These are phyloP conservation scores for Phytophthora macrochlamydospora DNA, from an alignment of 352 stramenopile species.

Conservation along the genomic window DNA sequence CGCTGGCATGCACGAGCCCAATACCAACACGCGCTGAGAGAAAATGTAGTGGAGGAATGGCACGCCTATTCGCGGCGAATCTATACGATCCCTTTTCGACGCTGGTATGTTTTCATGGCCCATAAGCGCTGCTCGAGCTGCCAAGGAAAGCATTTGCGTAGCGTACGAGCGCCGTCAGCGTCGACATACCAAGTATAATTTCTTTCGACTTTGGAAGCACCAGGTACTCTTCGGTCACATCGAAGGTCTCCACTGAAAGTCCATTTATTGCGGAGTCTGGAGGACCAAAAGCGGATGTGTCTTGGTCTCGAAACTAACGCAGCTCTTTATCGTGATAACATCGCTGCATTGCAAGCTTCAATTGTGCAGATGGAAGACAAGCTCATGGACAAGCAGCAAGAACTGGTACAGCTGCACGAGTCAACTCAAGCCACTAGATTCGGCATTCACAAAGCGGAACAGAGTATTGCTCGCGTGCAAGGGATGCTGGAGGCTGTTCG, in stretches of 20 bases:
- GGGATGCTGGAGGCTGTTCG: conserved; percentile 75
- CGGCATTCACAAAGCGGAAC: conserved; percentile 70
- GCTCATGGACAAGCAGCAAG: conserved; percentile 67
- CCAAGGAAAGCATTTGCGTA: conserved; percentile 70
- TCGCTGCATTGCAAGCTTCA: conserved; percentile 56
- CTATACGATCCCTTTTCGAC: conserved; percentile 76
- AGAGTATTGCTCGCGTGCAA: conserved; percentile 73
- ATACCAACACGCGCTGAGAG: conserved; percentile 64
- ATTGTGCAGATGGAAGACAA: conserved; percentile 62
- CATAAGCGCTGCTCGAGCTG: conserved; percentile 38
- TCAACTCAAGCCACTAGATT: conserved; percentile 72
- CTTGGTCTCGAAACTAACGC: conserved; percentile 68
- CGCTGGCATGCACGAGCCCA: conserved; percentile 56
- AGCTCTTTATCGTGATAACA: conserved; percentile 62
- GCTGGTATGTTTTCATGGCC: conserved; percentile 63
- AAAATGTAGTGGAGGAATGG: conserved; percentile 63
- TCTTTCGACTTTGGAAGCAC: conserved; percentile 86
- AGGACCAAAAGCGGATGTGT: conserved; percentile 83
- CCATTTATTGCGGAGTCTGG: conserved; percentile 63
- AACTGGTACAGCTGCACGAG: conserved; percentile 62
- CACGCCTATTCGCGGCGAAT: conserved; percentile 61
- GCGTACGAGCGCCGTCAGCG: conserved; percentile 68
- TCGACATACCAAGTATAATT: conserved; percentile 75
- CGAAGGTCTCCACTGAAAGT: conserved; percentile 69
- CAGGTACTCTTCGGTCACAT: conserved; percentile 74